phyloP scores from a whole-genome alignment of 1,284 basidiomycete species.

The Ceratobasidium sp. region DNA sequence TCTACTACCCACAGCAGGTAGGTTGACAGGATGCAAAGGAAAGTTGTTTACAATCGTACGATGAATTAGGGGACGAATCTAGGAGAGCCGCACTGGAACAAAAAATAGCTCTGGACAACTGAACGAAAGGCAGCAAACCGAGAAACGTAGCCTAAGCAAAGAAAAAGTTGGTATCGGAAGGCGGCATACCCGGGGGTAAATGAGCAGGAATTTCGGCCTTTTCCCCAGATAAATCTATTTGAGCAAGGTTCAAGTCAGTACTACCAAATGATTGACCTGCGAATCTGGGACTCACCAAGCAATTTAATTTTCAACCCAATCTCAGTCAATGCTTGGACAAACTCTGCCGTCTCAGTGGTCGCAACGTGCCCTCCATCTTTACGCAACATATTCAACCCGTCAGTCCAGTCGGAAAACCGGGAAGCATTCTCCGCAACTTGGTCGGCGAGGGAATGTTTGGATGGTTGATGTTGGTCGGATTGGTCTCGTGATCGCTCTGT shows the following conservation, averaged over 20 bases:
- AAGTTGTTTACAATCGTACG: too few species aligned
- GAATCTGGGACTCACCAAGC: slow-evolving; percentile 64
- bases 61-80: too few species aligned
- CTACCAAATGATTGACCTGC: slow-evolving; percentile 33
- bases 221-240: slow-evolving; percentile 84
- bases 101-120: too few species aligned
- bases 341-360: slow-evolving; percentile 84
- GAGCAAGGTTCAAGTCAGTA: background rate
- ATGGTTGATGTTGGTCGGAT: slow-evolving; percentile 24
- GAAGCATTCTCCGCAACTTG: slow-evolving; percentile 85
- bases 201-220: slow-evolving; percentile 89
- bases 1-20: too few species aligned
- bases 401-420: slow-evolving; percentile 94
- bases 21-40: too few species aligned
- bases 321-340: slow-evolving; percentile 86
- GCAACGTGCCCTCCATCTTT: slow-evolving; percentile 80
- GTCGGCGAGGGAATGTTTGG: slow-evolving; percentile 69
- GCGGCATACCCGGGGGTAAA: slow-evolving; percentile 71
- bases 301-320: slow-evolving; percentile 94
- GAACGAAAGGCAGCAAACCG: background rate
- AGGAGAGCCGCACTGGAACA: too few species aligned
- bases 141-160: slow-evolving; percentile 59
- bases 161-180: slow-evolving; percentile 83
- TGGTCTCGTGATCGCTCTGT: slow-evolving; percentile 59
- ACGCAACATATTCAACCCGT: slow-evolving; percentile 88